Evolutionary conservation across 768 basidiomycete genomes (phyloP).

Genomic region (Boletus reticuloceps): DNA sequence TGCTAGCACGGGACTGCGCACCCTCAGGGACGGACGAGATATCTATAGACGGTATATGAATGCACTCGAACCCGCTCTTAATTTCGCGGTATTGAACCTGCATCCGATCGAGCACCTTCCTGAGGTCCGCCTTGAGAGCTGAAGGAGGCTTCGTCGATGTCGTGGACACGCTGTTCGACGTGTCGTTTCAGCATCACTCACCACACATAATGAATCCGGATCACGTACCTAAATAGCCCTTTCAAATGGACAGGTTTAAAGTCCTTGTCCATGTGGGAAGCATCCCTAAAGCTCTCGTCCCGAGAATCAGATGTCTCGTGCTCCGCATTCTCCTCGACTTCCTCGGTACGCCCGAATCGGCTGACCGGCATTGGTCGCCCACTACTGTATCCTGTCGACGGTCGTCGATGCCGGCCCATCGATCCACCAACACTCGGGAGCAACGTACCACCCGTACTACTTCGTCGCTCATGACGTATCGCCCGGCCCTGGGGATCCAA

Average conservation of each 20-base stretch:
- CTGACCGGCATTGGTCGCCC: conserved; percentile 37
- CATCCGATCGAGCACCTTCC: conserved; percentile 86
- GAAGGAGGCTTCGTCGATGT: conserved; percentile 87
- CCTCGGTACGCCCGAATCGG: conserved; percentile 50
- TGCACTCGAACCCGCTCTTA: conserved; percentile 92
- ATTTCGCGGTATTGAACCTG: conserved; percentile 93
- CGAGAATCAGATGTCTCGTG: conserved; percentile 32
- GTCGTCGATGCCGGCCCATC: conserved; percentile 65
- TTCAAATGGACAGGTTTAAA: conserved; percentile 96
- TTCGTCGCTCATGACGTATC: conserved; percentile 68
- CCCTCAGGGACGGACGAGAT: conserved; percentile 63
- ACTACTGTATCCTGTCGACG: conserved; percentile 58
- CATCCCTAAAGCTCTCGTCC: conserved; percentile 46
- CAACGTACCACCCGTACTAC: conserved; percentile 69
- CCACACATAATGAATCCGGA: neutral
- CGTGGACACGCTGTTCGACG: conserved; percentile 72
- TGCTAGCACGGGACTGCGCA: conserved; percentile 32
- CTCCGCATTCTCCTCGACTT: conserved; percentile 48
- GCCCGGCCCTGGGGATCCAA: conserved; percentile 66
- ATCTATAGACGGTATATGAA: conserved; percentile 93
- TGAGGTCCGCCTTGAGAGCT: conserved; percentile 80
- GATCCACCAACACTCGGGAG: conserved; percentile 48
- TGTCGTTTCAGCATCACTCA: neutral
- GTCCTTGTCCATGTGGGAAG: conserved; percentile 60
- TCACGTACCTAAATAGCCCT: conserved; percentile 84